phyloP scores from a whole-genome alignment of 495 filamentous ascomycete species.

The Parathielavia appendiculata region DNA sequence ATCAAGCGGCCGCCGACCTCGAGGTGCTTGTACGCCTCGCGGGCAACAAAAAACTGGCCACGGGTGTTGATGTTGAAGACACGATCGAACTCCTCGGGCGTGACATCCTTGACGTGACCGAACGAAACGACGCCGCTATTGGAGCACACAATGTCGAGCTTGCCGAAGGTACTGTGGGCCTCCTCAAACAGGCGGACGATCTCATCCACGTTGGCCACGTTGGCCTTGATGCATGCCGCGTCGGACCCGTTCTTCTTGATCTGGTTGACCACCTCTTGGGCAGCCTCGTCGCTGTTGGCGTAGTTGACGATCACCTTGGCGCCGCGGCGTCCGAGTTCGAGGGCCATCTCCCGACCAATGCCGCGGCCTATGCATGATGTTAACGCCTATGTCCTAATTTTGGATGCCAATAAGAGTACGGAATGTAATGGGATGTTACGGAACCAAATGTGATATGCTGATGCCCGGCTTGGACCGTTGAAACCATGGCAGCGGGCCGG shows the following conservation, averaged over 20 bases:
- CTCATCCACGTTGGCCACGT: slow-evolving; percentile 63
- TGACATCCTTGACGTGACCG: slow-evolving; percentile 63
- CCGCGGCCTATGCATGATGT: slow-evolving; percentile 42
- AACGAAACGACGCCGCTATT: slow-evolving; percentile 63
- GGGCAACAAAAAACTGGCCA: slow-evolving; percentile 77
- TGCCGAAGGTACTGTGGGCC: slow-evolving; percentile 55
- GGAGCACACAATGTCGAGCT: slow-evolving; percentile 67
- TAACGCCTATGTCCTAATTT: too few species aligned
- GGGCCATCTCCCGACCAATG: slow-evolving; percentile 70
- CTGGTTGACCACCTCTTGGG: slow-evolving; percentile 56
- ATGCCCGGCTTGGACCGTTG: too few species aligned
- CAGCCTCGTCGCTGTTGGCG: slow-evolving; percentile 53
- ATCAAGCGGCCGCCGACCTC: slow-evolving; percentile 57
- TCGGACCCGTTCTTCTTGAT: slow-evolving; percentile 55
- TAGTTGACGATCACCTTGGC: slow-evolving; percentile 77
- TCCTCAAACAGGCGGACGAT: slow-evolving; percentile 49
- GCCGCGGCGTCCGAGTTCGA: slow-evolving; percentile 72
- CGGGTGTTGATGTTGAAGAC: slow-evolving; percentile 75
- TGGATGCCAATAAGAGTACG: neutral
- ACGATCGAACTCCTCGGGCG: slow-evolving; percentile 67
- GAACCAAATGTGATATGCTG: too few species aligned
- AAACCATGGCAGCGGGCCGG: slow-evolving; percentile 28
- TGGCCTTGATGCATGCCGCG: slow-evolving; percentile 66
- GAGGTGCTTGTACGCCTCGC: slow-evolving; percentile 61
- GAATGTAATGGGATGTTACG: neutral